Base-by-base conservation (phyloP, 2,329 filamentous ascomycete genomes). In the Coniochaeta sp. region DNA sequence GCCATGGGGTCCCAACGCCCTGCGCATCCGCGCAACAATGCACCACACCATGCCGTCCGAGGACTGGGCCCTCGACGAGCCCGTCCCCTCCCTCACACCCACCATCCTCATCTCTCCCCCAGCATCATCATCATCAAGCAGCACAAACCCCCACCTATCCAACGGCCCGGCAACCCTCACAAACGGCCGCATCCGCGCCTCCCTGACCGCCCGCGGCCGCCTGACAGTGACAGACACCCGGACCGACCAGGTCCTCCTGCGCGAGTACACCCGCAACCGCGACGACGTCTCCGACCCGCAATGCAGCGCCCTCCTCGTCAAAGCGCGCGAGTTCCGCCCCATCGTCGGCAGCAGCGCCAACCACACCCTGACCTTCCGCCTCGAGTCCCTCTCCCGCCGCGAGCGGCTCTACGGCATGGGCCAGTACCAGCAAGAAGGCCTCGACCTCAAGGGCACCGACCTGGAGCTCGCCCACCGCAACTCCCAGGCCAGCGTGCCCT, bases 371-470 rank as follows among this genome's bases (percentile, higher is more conserved):
- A 87, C 83, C 0, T 74, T 80, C 64, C 77, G 86, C 0, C 79
- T 88, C 59, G 85, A 88, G 67, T 81, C 80, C 1, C 67, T 82
- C 58, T 70, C 80, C 59, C 70, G 73, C 0, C 73, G 80, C 19
- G 86, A 89, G 68, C 83, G 80, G 67, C 81, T 89, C n/a, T 89
- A 79, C 65, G 86, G 86, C 22, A 88, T 88, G 85, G 86, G 86
- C 0, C 86, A 89, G 70, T 88, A 89, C 62, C 86, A 89, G 66
- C 85, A 89, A 64, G 81, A 83, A 0, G 78, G 76, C 58, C 73
- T 89, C n/a, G 78, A 88, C 66, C 74, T 88, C 57, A 88, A 88
- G 64, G 86, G 86, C 0, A 67, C 75, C 0, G 84, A 88, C 60
- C 69, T 88, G 1, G 86, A 89, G 67, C 77, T 89, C 2, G 85